phyloP scores from a whole-genome alignment of 805 yeast genomes.

The Spathaspora hagerdaliae region DNA sequence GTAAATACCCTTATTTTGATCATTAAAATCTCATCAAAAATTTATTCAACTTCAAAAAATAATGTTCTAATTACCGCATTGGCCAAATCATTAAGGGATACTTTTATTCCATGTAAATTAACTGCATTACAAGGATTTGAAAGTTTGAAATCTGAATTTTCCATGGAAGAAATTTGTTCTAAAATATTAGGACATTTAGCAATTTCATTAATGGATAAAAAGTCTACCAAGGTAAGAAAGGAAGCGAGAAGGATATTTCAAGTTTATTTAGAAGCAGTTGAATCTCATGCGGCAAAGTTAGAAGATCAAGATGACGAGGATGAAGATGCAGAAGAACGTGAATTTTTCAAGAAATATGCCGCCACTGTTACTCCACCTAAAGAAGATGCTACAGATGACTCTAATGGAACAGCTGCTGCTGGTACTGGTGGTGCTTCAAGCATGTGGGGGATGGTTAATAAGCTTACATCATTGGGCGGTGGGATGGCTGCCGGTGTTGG shows the following conservation, averaged over 20 bases:
- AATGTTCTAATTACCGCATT: constrained; percentile 85
- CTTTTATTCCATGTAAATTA: constrained; percentile 67
- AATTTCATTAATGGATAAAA: constrained; percentile 72
- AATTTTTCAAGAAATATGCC: constrained; percentile 28
- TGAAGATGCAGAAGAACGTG: constrained; percentile 31
- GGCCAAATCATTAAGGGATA: constrained; percentile 76
- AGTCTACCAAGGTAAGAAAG: constrained; percentile 59
- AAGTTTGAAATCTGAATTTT: constrained; percentile 58
- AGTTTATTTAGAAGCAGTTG: constrained; percentile 42
- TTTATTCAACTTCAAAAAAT: constrained; percentile 55
- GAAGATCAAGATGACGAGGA: constrained; percentile 35
- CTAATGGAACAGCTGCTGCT: constrained; percentile 8
- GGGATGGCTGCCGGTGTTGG: constrained; percentile 15
- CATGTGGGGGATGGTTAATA: constrained; percentile 37
- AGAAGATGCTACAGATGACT: neutral
- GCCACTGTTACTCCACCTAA: constrained; percentile 7
- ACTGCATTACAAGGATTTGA: constrained; percentile 76
- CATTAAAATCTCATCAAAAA: constrained; percentile 56
- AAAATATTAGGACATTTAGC: constrained; percentile 82
- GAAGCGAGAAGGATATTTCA: constrained; percentile 72
- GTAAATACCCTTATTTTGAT: constrained; percentile 72
- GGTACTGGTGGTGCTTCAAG: constrained; percentile 14
- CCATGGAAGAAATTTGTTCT: constrained; percentile 72
- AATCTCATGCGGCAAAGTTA: constrained; percentile 31
- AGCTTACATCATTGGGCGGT: constrained; percentile 25